Conservation (phyloP, 2,329 filamentous ascomycete species). For the Blastomyces percursus region DNA sequence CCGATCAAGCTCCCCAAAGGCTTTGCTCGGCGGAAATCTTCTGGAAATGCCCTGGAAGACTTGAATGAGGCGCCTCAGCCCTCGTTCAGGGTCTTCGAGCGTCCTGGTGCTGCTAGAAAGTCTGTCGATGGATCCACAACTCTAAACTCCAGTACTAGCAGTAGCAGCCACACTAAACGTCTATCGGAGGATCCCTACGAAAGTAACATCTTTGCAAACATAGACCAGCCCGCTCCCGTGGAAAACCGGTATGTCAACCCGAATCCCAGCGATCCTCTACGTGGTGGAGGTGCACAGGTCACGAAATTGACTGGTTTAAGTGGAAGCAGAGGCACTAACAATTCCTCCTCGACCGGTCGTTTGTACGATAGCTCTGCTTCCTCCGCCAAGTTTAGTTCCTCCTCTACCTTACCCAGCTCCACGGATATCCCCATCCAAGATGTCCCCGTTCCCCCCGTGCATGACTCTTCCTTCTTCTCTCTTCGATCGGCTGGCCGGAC, state of each 20-base stretch:
- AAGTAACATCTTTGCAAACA: constrained; percentile 31
- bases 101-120: constrained; percentile 31
- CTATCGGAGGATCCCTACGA: constrained; percentile 25
- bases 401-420: constrained; percentile 47
- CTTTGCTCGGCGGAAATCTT: constrained; percentile 45
- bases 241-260: constrained; percentile 27
- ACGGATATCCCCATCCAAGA: constrained; percentile 36
- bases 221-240: constrained; percentile 22
- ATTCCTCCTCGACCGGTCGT: constrained; percentile 37
- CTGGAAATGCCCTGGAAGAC: constrained; percentile 44
- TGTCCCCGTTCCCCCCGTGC: constrained; percentile 33
- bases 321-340: constrained; percentile 40
- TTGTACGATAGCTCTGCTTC: constrained; percentile 36
- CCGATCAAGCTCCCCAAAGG: constrained; percentile 47
- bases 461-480: constrained; percentile 27
- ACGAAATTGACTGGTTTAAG: constrained; percentile 26
- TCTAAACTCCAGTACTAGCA: constrained; percentile 22
- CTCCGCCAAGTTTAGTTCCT: constrained; percentile 44
- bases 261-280: neutral
- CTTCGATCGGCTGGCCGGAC: constrained; percentile 40
- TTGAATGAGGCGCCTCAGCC: constrained; percentile 30
- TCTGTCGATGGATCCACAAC: constrained; percentile 34
- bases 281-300: constrained; percentile 8
- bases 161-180: constrained; percentile 27
- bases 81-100: constrained; percentile 46